phyloP scores from a whole-genome alignment of 768 basidiomycete genomes.

The Panellus pusillus region DNA sequence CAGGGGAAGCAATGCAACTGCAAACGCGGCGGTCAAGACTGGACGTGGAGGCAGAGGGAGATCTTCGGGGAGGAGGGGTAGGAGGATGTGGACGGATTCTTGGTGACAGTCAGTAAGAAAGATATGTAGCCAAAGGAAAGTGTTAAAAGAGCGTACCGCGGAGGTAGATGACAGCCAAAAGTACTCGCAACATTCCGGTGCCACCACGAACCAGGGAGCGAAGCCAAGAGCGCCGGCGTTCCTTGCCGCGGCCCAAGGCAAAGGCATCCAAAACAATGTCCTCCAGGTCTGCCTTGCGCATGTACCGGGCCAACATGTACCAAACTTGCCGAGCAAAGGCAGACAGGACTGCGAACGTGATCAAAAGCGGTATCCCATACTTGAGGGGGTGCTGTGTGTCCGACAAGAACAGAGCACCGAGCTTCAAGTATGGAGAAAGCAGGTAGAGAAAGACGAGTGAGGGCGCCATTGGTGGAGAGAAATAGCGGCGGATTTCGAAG shows the following conservation, averaged over 20 bases:
- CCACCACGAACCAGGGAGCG: constrained; percentile 44
- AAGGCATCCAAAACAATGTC: constrained; percentile 66
- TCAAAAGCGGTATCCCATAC: constrained; percentile 47
- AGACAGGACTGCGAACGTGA: constrained; percentile 57
- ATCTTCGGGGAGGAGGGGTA: constrained; percentile 46
- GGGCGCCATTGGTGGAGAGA: constrained; percentile 55
- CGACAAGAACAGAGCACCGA: constrained; percentile 67
- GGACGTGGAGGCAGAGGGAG: constrained; percentile 36
- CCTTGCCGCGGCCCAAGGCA: constrained; percentile 55
- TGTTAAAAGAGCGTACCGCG: constrained; percentile 49
- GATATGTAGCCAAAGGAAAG: neutral
- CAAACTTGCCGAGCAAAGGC: constrained; percentile 67
- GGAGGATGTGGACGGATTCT: constrained; percentile 57
- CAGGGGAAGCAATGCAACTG: constrained; percentile 47
- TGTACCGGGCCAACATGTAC: constrained; percentile 76
- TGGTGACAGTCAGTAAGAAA: constrained; percentile 16
- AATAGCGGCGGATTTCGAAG: constrained; percentile 42
- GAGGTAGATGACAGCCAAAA: constrained; percentile 63
- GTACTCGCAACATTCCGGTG: constrained; percentile 46
- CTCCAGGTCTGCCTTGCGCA: constrained; percentile 63
- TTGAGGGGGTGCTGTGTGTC: constrained; percentile 48
- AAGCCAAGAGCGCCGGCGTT: constrained; percentile 43
- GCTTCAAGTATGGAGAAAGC: constrained; percentile 64
- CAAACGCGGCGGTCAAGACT: constrained; percentile 41
- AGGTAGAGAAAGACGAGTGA: constrained; percentile 67